phyloP scores from a whole-genome alignment of 331 rosid genomes.

The Telfairia occidentalis region DNA sequence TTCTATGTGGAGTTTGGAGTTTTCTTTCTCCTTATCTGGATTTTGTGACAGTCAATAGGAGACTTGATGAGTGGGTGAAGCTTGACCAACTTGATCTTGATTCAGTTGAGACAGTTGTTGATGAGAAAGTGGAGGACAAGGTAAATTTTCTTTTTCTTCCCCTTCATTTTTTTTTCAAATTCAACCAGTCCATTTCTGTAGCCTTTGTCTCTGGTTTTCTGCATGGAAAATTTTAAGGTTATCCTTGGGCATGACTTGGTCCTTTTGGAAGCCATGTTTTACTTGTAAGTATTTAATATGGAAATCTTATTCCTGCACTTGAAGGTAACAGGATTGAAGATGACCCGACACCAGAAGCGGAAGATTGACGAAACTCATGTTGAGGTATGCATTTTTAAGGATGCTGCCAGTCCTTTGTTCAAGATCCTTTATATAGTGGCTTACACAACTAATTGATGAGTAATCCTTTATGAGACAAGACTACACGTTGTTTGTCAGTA shows the following conservation, averaged over 20 bases:
- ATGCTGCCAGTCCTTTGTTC: neutral
- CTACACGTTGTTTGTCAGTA: neutral
- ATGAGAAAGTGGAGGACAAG: conserved; percentile 99
- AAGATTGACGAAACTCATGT: conserved; percentile 97
- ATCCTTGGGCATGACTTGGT: neutral
- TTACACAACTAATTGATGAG: neutral
- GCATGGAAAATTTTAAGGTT: neutral
- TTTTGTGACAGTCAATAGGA: conserved; percentile 64
- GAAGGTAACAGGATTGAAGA: conserved; percentile 90
- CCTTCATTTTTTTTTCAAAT: neutral
- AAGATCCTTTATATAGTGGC: neutral
- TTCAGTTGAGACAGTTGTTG: conserved; percentile 87
- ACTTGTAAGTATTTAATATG: neutral
- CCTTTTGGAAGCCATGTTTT: neutral
- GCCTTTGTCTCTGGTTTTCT: neutral
- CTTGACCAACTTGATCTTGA: conserved; percentile 94
- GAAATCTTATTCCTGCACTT: conserved; percentile 10
- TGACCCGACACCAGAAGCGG: conserved; percentile 98
- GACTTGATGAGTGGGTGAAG: conserved; percentile 99
- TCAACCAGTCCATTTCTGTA: neutral
- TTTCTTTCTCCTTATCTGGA: neutral
- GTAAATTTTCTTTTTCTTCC: conserved; percentile 20
- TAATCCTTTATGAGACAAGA: neutral
- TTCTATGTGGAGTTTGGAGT: neutral
- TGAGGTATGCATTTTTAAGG: conserved; percentile 48